Conservation (phyloP, 2,329 filamentous ascomycete species). For the Colletotrichum trifolii region DNA sequence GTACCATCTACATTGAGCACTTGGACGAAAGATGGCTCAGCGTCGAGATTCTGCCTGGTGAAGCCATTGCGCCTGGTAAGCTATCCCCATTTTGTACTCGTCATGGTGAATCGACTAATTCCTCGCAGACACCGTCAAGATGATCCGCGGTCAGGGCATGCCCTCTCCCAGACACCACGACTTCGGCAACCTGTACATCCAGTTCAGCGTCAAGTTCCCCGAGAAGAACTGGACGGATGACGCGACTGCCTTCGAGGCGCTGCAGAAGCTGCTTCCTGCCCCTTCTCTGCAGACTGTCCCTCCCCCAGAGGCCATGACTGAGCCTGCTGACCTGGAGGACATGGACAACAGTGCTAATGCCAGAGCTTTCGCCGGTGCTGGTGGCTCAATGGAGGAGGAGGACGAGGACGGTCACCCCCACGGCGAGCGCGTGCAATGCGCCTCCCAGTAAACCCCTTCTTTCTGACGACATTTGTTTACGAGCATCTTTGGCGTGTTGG, state of each 20-base stretch:
- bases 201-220: conserved; percentile 98
- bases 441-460: conserved; percentile 75
- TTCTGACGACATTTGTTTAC: conserved; percentile 29
- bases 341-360: conserved; percentile 76
- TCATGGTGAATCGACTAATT: not conserved
- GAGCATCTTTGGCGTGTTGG: conserved; percentile 37
- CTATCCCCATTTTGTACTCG: conserved; percentile 39
- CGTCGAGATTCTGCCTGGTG: conserved; percentile 91
- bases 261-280: conserved; percentile 87
- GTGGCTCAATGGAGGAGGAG: conserved; percentile 75
- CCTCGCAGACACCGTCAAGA: conserved; percentile 82
- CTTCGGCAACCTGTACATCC: conserved; percentile 94
- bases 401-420: conserved; percentile 81
- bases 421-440: conserved; percentile 85
- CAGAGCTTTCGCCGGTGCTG: conserved; percentile 69
- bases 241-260: conserved; percentile 77
- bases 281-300: conserved; percentile 72
- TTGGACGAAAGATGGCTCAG: conserved; percentile 97
- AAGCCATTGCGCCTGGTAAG: conserved; percentile 93
- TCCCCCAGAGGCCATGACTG: conserved; percentile 88
- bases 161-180: conserved; percentile 95
- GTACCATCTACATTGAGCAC: conserved; percentile 92
- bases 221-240: conserved; percentile 77
- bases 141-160: conserved; percentile 97
- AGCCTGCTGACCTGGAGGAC: conserved; percentile 88